A percentile compares a stretch with the other conserved stretches of the same genome.
phyloP scores from a whole-genome alignment of 768 basidiomycete genomes.

The Mycena epipterygia region DNA sequence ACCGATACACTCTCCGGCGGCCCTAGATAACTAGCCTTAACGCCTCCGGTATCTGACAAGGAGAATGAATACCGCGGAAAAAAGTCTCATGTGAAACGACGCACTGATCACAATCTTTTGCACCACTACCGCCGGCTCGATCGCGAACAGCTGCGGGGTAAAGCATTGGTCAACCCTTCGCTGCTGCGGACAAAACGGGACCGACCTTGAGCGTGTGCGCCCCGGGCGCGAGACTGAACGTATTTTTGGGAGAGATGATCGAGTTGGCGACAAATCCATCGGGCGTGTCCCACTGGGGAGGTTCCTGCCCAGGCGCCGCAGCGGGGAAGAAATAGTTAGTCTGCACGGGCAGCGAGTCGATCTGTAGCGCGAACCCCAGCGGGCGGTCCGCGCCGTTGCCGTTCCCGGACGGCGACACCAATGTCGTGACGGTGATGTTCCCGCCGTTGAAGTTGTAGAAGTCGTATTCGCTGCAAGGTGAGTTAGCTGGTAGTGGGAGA shows the following conservation, averaged over 20 bases:
- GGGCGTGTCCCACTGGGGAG: constrained; percentile 59
- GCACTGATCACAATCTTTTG: constrained; percentile 74
- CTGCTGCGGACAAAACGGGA: not conserved
- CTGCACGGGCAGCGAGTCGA: constrained; percentile 60
- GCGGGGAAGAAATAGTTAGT: constrained; percentile 62
- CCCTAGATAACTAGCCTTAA: constrained; percentile 61
- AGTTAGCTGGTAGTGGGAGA: not conserved
- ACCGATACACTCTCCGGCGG: not conserved
- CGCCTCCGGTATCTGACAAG: constrained; percentile 66
- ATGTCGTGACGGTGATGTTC: constrained; percentile 63
- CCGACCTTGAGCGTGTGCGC: constrained; percentile 71
- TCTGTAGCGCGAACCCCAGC: constrained; percentile 63
- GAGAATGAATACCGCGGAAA: not conserved
- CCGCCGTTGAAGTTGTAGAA: constrained; percentile 69
- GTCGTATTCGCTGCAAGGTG: constrained; percentile 68
- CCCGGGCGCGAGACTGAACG: constrained; percentile 59
- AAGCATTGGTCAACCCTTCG: not conserved
- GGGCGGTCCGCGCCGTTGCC: constrained; percentile 63
- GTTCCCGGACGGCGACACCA: constrained; percentile 68
- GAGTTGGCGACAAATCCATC: constrained; percentile 69
- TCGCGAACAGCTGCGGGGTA: constrained; percentile 65
- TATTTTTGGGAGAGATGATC: constrained; percentile 57
- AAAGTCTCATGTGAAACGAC: constrained; percentile 27
- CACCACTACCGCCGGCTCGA: constrained; percentile 71
- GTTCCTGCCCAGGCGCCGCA: constrained; percentile 59